A percentile compares a stretch with the other conserved stretches of the same genome.
Evolutionary conservation across 371 early-diverging fungal species (phyloP).

Genomic region (Choanephora cucurbitarum): DNA sequence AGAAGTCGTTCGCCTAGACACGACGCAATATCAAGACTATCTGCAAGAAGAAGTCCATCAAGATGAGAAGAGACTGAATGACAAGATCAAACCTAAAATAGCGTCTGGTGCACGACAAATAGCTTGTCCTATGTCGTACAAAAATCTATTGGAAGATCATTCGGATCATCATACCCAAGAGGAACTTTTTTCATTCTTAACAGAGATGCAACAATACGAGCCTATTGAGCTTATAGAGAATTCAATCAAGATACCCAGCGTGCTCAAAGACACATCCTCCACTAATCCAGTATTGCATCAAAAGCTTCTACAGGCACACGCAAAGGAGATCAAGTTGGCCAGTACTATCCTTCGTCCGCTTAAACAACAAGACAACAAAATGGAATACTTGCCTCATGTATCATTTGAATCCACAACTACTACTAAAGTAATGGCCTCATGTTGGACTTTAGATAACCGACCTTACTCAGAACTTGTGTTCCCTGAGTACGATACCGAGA

Average conservation of each 20-base stretch:
- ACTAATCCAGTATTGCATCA: background rate
- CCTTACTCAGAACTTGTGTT: background rate
- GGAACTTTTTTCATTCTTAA: slow-evolving; percentile 8
- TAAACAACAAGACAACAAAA: background rate
- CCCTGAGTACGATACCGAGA: background rate
- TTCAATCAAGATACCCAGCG: slow-evolving; percentile 5
- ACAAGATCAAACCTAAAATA: background rate
- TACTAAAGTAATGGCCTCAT: slow-evolving; percentile 1
- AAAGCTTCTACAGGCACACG: slow-evolving; percentile 12
- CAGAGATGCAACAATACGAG: slow-evolving; percentile 13
- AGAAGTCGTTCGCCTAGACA: background rate
- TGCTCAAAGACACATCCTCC: background rate
- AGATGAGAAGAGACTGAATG: background rate
- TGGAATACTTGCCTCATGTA: slow-evolving; percentile 12
- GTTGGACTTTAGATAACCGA: slow-evolving; percentile 10
- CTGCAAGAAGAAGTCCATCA: background rate
- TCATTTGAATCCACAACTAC: slow-evolving; percentile 12
- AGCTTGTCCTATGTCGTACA: background rate
- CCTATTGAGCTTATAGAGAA: slow-evolving; percentile 4
- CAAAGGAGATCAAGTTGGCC: slow-evolving; percentile 9
- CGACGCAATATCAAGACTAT: background rate
- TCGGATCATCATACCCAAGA: slow-evolving; percentile 1
- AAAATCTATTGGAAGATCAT: background rate
- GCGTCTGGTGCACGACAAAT: slow-evolving; percentile 3
- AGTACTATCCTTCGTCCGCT: slow-evolving; percentile 3